These are phyloP conservation scores for Colletotrichum melonis DNA, from an alignment of 2,329 filamentous ascomycete species.

Conservation along the genomic window DNA sequence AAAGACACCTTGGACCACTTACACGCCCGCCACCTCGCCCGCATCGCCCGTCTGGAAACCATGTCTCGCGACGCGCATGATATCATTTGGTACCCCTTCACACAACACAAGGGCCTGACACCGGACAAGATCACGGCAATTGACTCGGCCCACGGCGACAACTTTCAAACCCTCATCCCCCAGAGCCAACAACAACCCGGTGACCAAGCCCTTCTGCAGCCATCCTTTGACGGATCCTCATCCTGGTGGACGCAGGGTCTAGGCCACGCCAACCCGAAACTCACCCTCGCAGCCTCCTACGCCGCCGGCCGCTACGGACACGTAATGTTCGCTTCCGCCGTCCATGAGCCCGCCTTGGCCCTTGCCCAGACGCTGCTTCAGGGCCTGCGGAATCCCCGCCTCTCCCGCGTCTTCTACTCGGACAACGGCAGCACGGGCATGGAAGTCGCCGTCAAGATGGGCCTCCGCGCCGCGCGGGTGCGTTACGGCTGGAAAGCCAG, in stretches of 20 bases:
- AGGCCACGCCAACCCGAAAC: constrained; percentile 78
- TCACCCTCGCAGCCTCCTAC: constrained; percentile 81
- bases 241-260: constrained; percentile 95
- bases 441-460: constrained; percentile 90
- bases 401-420: constrained; percentile 81
- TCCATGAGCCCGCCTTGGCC: constrained; percentile 81
- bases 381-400: constrained; percentile 70
- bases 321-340: constrained; percentile 85
- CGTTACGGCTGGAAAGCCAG: constrained; percentile 74
- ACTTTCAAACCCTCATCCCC: constrained; percentile 71
- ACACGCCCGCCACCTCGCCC: constrained; percentile 61
- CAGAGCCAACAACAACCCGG: background rate
- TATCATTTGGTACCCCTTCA: constrained; percentile 88
- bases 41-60: constrained; percentile 68
- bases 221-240: constrained; percentile 85
- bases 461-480: constrained; percentile 73
- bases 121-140: constrained; percentile 76
- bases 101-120: constrained; percentile 76
- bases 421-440: constrained; percentile 87
- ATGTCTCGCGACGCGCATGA: constrained; percentile 72
- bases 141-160: constrained; percentile 83
- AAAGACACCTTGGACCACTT: constrained; percentile 62
- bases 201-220: constrained; percentile 58
- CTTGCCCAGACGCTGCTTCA: constrained; percentile 74
- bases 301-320: constrained; percentile 88